phyloP scores from a whole-genome alignment of 2,329 filamentous ascomycete species.

The Colletotrichum cereale region DNA sequence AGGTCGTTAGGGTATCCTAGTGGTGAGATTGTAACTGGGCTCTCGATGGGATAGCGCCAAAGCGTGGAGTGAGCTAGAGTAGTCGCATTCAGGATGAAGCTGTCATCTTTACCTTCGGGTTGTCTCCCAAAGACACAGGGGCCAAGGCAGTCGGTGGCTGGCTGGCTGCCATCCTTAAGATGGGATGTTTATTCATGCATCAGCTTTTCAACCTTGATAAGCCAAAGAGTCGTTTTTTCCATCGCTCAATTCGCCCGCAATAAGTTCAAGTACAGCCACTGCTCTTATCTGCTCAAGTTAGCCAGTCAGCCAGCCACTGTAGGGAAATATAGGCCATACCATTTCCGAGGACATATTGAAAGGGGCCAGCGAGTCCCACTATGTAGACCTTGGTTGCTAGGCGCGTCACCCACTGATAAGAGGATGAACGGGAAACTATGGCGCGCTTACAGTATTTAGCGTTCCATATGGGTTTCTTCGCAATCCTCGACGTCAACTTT shows the following conservation, averaged over 20 bases:
- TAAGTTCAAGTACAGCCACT: slow-evolving; percentile 49
- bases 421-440: not conserved
- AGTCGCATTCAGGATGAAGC: slow-evolving; percentile 57
- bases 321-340: slow-evolving; percentile 44
- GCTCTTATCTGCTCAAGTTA: slow-evolving; percentile 44
- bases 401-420: not conserved
- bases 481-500: slow-evolving; percentile 43
- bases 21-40: slow-evolving; percentile 60
- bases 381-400: slow-evolving; percentile 54
- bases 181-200: slow-evolving; percentile 47
- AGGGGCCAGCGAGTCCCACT: slow-evolving; percentile 68
- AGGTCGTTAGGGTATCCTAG: slow-evolving; percentile 57
- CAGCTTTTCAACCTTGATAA: slow-evolving; percentile 47
- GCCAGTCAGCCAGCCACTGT: not conserved
- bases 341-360: slow-evolving; percentile 59
- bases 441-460: slow-evolving; percentile 49
- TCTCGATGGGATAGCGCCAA: slow-evolving; percentile 64
- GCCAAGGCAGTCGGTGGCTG: not conserved
- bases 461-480: slow-evolving; percentile 11
- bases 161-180: not conserved
- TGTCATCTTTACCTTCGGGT: slow-evolving; percentile 56
- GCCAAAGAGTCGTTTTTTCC: slow-evolving; percentile 49
- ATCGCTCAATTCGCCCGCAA: slow-evolving; percentile 51
- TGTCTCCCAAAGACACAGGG: slow-evolving; percentile 46
- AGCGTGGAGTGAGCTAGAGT: slow-evolving; percentile 67